Evolutionary conservation across 208 protist species (phyloP).

Genomic region (Angomonas ambiguus): DNA sequence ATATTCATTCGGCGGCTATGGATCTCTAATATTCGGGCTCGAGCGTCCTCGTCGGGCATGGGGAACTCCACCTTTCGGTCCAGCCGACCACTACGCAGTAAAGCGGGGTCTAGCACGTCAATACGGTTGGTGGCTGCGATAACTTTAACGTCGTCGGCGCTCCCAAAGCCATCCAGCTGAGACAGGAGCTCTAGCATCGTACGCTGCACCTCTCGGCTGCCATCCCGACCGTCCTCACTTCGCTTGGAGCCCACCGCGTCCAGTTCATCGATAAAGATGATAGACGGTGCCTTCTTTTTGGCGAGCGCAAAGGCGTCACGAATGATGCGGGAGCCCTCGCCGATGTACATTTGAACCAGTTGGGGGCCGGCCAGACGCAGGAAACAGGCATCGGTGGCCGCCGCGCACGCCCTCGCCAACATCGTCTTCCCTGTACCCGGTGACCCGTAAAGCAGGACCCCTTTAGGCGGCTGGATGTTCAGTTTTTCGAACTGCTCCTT

Average conservation of each 20-base stretch:
- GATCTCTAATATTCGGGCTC: slow-evolving; percentile 98
- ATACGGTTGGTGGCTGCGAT: slow-evolving; percentile 99
- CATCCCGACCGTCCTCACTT: slow-evolving; percentile 96
- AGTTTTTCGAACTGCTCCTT: slow-evolving; percentile 98
- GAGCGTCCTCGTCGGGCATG: slow-evolving; percentile 97
- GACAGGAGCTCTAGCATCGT: slow-evolving; percentile 99
- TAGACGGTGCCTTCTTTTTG: slow-evolving; percentile 98
- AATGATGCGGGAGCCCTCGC: slow-evolving; percentile 99
- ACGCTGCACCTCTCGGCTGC: slow-evolving; percentile 98
- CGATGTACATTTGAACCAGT: slow-evolving; percentile 98
- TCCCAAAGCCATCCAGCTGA: slow-evolving; percentile 99
- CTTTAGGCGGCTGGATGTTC: slow-evolving; percentile 99
- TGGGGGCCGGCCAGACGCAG: slow-evolving; percentile 99
- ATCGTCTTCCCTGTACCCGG: slow-evolving; percentile 98
- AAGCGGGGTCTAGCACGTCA: slow-evolving; percentile 99
- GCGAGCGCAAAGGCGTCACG: slow-evolving; percentile 99
- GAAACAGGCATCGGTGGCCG: slow-evolving; percentile 98
- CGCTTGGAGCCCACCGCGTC: slow-evolving; percentile 99
- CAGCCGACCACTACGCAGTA: slow-evolving; percentile 98
- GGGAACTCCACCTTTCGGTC: slow-evolving; percentile 99
- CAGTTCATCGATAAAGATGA: slow-evolving; percentile 99
- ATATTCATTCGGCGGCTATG: slow-evolving; percentile 99
- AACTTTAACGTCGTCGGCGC: slow-evolving; percentile 98
- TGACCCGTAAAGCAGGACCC: slow-evolving; percentile 96
- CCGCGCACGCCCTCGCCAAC: slow-evolving; percentile 98